These are phyloP conservation scores for Cyclanthera cordifolia DNA, from an alignment of 306 rosid genomes.

Conservation along the genomic window DNA sequence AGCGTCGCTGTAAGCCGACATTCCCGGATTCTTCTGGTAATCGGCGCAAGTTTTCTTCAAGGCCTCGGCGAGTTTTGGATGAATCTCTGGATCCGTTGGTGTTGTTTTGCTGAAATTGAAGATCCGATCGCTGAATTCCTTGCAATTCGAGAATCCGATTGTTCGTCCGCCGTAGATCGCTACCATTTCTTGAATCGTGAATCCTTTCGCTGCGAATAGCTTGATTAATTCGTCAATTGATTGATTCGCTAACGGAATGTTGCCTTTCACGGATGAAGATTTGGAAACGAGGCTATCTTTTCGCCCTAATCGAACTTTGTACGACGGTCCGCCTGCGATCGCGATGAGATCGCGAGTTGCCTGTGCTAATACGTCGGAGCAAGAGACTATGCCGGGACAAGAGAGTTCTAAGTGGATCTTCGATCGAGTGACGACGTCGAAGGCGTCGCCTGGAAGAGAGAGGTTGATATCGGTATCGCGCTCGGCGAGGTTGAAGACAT, in stretches of 20 bases:
- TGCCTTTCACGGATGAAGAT: conserved; percentile 20
- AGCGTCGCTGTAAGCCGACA: conserved; percentile 44
- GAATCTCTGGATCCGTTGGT: conserved; percentile 33
- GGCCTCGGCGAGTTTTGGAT: conserved; percentile 29
- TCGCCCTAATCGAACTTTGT: conserved; percentile 30
- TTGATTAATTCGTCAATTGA: conserved; percentile 25
- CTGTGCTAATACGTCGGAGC: conserved; percentile 39
- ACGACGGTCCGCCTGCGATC: conserved; percentile 41
- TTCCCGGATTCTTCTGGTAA: conserved; percentile 19
- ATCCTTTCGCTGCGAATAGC: conserved; percentile 23
- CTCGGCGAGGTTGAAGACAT: conserved; percentile 30
- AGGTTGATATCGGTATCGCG: conserved; percentile 33
- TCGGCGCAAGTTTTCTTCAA: conserved; percentile 33
- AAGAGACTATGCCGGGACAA: conserved; percentile 45
- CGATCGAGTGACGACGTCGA: conserved; percentile 28
- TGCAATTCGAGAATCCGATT: conserved; percentile 45
- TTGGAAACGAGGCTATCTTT: conserved; percentile 30
- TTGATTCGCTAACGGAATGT: conserved; percentile 21
- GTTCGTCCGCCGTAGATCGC: conserved; percentile 42
- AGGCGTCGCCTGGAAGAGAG: conserved; percentile 36
- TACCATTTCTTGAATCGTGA: conserved; percentile 34
- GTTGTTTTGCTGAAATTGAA: conserved; percentile 20
- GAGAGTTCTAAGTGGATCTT: conserved; percentile 37
- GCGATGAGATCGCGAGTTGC: conserved; percentile 36
- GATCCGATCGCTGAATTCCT: conserved; percentile 31